phyloP scores from a whole-genome alignment of 2,329 filamentous ascomycete species.

The Sporothrix variecibatus region DNA sequence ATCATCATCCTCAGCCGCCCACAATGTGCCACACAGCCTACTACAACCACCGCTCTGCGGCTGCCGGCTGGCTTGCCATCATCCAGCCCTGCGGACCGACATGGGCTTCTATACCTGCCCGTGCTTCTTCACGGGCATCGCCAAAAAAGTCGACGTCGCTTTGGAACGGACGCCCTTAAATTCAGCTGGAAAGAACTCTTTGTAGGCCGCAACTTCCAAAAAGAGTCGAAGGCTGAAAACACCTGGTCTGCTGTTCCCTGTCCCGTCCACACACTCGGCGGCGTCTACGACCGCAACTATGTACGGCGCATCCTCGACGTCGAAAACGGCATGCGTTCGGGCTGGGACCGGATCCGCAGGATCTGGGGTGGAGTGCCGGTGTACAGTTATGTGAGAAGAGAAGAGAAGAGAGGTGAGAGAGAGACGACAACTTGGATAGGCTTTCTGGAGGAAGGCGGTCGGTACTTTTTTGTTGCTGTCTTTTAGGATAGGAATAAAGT shows the following conservation, averaged over 20 bases:
- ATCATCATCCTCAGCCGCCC: background rate
- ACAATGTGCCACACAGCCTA: constrained; percentile 54
- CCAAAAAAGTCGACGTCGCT: constrained; percentile 36
- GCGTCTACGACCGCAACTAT: constrained; percentile 50
- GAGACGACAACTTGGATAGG: background rate
- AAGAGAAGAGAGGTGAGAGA: background rate
- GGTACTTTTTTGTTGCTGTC: background rate
- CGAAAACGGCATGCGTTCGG: constrained; percentile 51
- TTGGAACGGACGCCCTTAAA: background rate
- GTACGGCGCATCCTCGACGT: constrained; percentile 50
- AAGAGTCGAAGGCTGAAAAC: background rate
- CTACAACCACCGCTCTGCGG: constrained; percentile 52
- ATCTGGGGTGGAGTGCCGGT: constrained; percentile 44
- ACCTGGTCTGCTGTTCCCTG: constrained; percentile 40
- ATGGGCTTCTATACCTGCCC: constrained; percentile 54
- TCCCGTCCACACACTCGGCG: constrained; percentile 45
- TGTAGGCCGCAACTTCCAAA: background rate
- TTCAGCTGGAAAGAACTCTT: background rate
- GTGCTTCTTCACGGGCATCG: constrained; percentile 44
- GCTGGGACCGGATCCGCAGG: constrained; percentile 44
- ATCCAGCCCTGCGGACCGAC: constrained; percentile 49
- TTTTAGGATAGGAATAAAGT: background rate
- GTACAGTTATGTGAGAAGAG: constrained; percentile 41
- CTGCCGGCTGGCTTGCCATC: constrained; percentile 56
- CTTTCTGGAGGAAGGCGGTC: background rate